Evolutionary conservation across 2,329 filamentous ascomycete genomes (phyloP).

Genomic region (Phoma sp.): DNA sequence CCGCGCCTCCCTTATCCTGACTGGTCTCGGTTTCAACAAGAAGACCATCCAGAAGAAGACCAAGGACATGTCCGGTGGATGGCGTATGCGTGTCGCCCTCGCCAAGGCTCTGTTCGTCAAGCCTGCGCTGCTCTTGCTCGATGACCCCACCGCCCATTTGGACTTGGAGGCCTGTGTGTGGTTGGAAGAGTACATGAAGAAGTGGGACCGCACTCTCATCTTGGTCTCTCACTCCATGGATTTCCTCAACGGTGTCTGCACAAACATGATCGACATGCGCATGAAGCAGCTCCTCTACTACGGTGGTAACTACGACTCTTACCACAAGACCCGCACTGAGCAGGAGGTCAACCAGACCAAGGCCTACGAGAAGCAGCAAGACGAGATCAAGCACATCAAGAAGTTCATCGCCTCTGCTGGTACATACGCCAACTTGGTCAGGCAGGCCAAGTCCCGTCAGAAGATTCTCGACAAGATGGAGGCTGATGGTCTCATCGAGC

Average conservation of each 20-base stretch:
- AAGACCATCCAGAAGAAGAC: slow-evolving; percentile 98
- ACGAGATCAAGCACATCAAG: slow-evolving; percentile 99
- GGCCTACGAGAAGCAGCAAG: slow-evolving; percentile 98
- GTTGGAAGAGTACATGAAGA: slow-evolving; percentile 99
- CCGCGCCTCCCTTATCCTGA: slow-evolving; percentile 93
- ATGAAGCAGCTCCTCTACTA: slow-evolving; percentile 90
- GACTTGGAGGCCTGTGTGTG: slow-evolving; percentile 99
- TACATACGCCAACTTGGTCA: slow-evolving; percentile 99
- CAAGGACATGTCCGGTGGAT: slow-evolving; percentile 99
- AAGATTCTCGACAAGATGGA: slow-evolving; percentile 99
- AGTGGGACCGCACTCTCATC: slow-evolving; percentile 97
- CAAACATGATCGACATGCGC: slow-evolving; percentile 98
- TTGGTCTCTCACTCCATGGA: slow-evolving; percentile 98
- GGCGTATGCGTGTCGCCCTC: slow-evolving; percentile 99
- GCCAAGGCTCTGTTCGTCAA: slow-evolving; percentile 98
- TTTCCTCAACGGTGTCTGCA: slow-evolving; percentile 98
- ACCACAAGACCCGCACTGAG: slow-evolving; percentile 91
- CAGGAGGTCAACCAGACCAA: slow-evolving; percentile 99
- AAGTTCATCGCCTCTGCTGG: slow-evolving; percentile 99
- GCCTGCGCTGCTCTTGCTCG: slow-evolving; percentile 91
- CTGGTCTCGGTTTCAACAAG: slow-evolving; percentile 99
- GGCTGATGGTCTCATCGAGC: slow-evolving; percentile 97
- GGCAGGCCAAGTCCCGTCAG: slow-evolving; percentile 97
- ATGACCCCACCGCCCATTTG: slow-evolving; percentile 98
- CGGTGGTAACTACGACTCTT: slow-evolving; percentile 98